phyloP scores from a whole-genome alignment of 176 grass and related monocot species.

The Cenchrus americanus region DNA sequence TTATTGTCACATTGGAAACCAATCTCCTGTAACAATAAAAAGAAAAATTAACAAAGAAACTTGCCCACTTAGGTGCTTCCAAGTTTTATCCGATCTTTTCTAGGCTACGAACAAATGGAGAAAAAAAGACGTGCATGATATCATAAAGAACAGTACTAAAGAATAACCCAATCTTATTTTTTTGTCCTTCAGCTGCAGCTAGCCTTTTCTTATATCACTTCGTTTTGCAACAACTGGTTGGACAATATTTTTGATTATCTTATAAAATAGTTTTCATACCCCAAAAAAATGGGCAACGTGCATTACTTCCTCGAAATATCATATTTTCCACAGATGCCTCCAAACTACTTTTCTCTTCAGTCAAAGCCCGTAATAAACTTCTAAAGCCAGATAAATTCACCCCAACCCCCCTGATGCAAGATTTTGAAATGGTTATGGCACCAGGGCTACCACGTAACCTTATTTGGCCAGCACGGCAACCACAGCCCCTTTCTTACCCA shows the following conservation, averaged over 20 bases:
- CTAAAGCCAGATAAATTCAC: not conserved
- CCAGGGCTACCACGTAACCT: not conserved
- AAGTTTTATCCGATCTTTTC: conserved; percentile 29
- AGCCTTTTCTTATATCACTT: not conserved
- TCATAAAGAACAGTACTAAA: conserved; percentile 4
- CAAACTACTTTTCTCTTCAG: not conserved
- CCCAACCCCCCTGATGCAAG: not conserved
- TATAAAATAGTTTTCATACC: not conserved
- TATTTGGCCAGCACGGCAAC: not conserved
- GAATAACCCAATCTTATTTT: not conserved
- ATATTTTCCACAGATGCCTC: not conserved
- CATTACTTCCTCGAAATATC: not conserved
- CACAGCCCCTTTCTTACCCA: not conserved
- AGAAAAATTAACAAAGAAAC: conserved; percentile 20
- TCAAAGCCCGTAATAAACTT: not conserved
- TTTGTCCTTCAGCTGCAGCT: conserved; percentile 29
- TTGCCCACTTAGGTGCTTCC: not conserved
- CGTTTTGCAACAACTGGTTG: conserved; percentile 34
- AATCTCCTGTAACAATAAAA: conserved; percentile 77
- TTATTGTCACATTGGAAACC: conserved; percentile 89
- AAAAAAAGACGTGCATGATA: not conserved
- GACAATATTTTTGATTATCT: not conserved
- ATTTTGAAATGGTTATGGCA: conserved; percentile 16
- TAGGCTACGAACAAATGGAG: conserved; percentile 27
- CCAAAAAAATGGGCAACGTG: not conserved